Conservation (phyloP, 345 rosid species). For the Linum lewisii region DNA sequence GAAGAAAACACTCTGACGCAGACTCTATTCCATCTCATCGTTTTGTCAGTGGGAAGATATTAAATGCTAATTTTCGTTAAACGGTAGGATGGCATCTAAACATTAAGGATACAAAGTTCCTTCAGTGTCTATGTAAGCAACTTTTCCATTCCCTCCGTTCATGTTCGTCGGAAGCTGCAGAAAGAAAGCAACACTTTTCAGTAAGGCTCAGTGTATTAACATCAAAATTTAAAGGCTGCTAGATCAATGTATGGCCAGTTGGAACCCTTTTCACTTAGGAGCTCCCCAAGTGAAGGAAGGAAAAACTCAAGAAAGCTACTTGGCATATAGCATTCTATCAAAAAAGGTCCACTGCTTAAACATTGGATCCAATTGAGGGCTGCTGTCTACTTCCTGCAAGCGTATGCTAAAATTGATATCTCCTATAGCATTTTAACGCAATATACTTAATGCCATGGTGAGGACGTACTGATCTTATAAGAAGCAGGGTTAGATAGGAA, state of each 20-base stretch:
- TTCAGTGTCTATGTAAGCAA: constrained; percentile 79
- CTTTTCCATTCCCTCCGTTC: constrained; percentile 92
- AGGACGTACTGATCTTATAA: neutral
- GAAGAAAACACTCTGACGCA: constrained; percentile 17
- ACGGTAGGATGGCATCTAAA: neutral
- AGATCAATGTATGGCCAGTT: neutral
- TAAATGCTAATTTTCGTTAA: neutral
- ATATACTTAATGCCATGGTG: neutral
- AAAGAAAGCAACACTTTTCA: neutral
- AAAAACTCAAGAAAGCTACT: neutral
- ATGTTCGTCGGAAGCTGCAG: constrained; percentile 74
- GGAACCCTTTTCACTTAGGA: neutral
- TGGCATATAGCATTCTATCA: neutral
- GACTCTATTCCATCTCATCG: neutral
- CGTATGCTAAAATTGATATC: neutral
- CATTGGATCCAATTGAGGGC: neutral
- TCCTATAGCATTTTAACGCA: neutral
- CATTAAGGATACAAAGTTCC: constrained; percentile 76
- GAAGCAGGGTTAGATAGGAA: constrained; percentile 21
- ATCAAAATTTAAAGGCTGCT: neutral
- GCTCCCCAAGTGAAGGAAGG: neutral
- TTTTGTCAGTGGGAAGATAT: neutral
- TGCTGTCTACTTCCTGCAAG: neutral
- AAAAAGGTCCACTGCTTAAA: neutral
- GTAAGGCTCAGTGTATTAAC: constrained; percentile 1